phyloP scores from a whole-genome alignment of 805 yeast species.

The Trichomonascus vanleenenianus region DNA sequence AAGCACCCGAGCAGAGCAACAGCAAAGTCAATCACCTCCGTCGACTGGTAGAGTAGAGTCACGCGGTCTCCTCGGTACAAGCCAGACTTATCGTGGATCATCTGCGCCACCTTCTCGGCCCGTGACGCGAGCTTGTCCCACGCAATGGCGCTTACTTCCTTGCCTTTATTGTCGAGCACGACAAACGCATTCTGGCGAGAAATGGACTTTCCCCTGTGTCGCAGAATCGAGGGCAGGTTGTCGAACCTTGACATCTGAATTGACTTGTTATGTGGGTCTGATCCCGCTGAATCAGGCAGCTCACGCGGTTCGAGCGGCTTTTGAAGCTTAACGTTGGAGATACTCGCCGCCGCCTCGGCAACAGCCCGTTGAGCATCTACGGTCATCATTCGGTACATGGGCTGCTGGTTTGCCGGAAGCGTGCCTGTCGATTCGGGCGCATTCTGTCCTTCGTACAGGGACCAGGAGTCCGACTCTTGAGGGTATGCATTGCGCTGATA shows the following conservation, averaged over 20 bases:
- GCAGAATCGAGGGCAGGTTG: constrained; percentile 61
- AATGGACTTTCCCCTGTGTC: constrained; percentile 62
- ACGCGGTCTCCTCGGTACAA: constrained; percentile 79
- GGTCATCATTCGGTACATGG: constrained; percentile 9
- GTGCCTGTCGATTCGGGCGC: too few species aligned
- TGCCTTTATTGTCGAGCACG: constrained; percentile 70
- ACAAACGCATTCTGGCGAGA: constrained; percentile 64
- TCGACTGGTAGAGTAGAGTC: constrained; percentile 71
- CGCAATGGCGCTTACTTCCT: constrained; percentile 63
- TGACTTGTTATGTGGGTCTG: constrained; percentile 31
- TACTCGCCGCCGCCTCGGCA: neutral
- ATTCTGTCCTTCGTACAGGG: too few species aligned
- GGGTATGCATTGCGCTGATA: neutral
- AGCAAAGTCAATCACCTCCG: constrained; percentile 78
- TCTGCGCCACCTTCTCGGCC: constrained; percentile 84
- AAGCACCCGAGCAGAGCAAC: constrained; percentile 87
- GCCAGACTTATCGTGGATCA: constrained; percentile 63
- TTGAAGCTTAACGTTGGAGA: constrained; percentile 33
- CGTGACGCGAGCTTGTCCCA: constrained; percentile 85
- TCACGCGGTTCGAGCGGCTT: constrained; percentile 59
- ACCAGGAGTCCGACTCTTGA: neutral
- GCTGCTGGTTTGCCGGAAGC: too few species aligned
- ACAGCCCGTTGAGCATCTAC: constrained; percentile 10
- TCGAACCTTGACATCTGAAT: constrained; percentile 36
- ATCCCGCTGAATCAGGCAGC: constrained; percentile 27